A percentile compares a stretch with the other conserved stretches of the same genome.
phyloP scores from a whole-genome alignment of 768 basidiomycete genomes.

The Chlorophyllum brunneum region DNA sequence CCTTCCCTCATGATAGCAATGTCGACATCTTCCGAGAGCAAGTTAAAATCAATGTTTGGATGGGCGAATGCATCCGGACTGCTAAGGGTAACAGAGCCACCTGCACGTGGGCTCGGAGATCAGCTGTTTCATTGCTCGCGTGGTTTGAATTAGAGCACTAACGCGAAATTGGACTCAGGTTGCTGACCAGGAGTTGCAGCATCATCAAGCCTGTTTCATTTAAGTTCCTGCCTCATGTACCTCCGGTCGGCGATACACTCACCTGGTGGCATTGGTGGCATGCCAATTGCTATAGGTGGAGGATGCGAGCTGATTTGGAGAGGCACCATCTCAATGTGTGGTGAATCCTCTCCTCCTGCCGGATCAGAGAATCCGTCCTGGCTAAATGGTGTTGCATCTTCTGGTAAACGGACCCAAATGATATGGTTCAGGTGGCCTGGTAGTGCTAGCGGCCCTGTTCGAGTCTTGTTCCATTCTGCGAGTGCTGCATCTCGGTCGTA shows the following conservation, averaged over 20 bases:
- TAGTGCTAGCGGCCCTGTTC: neutral
- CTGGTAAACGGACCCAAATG: neutral
- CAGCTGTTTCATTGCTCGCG: neutral
- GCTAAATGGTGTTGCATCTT: conserved; percentile 1
- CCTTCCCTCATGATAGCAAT: conserved; percentile 11
- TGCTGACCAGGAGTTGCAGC: neutral
- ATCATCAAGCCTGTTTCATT: neutral
- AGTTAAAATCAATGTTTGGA: conserved; percentile 3
- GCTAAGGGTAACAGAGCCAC: conserved; percentile 5
- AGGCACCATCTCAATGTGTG: neutral
- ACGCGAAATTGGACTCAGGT: conserved; percentile 8
- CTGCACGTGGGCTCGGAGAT: neutral
- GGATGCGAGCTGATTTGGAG: neutral
- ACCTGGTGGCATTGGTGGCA: neutral
- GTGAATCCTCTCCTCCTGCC: neutral
- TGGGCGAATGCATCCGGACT: conserved; percentile 7
- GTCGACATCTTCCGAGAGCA: conserved; percentile 12
- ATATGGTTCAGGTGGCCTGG: neutral
- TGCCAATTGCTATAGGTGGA: neutral
- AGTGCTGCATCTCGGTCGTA: conserved; percentile 1
- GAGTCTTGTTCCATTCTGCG: conserved; percentile 2
- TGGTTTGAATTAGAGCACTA: neutral
- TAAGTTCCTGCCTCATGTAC: neutral
- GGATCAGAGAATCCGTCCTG: conserved; percentile 5
- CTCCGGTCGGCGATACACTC: neutral